Percentiles rank a stretch among this genome's conserved stretches.
These are phyloP conservation scores for Phytopythium boreale DNA, from an alignment of 352 stramenopile species.

Conservation along the genomic window DNA sequence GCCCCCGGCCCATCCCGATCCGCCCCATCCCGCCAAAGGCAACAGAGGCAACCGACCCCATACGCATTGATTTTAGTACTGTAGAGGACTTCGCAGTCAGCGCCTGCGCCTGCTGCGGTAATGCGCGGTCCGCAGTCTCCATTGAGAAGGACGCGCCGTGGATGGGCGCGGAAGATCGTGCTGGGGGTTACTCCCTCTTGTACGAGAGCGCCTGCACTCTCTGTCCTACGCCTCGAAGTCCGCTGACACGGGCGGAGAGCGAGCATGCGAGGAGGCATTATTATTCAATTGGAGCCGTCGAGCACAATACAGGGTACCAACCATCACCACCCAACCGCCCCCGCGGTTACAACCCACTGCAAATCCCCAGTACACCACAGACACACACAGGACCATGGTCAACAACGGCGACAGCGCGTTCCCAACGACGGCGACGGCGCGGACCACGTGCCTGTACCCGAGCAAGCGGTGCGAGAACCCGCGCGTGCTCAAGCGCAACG, in stretches of 20 bases:
- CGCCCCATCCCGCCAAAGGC: not conserved
- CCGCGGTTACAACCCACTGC: not conserved
- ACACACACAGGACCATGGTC: not conserved
- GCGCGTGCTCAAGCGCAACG: conserved; percentile 34
- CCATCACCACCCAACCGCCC: conserved; percentile 5
- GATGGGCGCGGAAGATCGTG: not conserved
- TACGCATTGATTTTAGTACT: not conserved
- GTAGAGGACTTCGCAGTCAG: not conserved
- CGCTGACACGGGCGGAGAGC: not conserved
- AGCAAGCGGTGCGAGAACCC: conserved; percentile 38
- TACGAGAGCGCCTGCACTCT: too few species aligned
- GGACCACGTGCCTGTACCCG: conserved; percentile 23
- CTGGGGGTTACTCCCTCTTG: not conserved
- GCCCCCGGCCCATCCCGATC: not conserved
- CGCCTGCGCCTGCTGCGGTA: not conserved
- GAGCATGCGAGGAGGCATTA: conserved; percentile 4
- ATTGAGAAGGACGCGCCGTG: not conserved
- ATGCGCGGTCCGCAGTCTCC: not conserved
- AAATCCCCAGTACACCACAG: not conserved
- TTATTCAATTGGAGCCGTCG: conserved; percentile 8
- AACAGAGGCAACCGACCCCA: not conserved
- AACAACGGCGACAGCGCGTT: not conserved
- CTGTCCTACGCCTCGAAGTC: not conserved
- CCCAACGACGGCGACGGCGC: not conserved
- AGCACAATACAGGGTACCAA: conserved; percentile 18